phyloP scores from a whole-genome alignment of 768 basidiomycete genomes.

The Panellus pusillus region DNA sequence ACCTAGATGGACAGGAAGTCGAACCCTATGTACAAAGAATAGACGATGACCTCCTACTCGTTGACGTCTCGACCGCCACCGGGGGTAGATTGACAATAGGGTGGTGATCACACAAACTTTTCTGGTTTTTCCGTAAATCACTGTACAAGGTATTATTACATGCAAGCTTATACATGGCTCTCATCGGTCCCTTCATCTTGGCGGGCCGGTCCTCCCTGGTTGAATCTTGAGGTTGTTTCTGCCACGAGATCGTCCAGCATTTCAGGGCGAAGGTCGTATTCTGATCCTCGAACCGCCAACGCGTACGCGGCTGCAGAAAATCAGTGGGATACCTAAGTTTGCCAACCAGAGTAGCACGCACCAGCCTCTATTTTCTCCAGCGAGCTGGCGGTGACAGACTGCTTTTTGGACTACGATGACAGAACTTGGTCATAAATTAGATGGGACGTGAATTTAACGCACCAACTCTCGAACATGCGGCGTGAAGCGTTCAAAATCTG shows the following conservation, averaged over 20 bases:
- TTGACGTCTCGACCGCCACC: conserved; percentile 24
- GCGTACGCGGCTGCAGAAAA: conserved; percentile 62
- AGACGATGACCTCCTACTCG: conserved; percentile 18
- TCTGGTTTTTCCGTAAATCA: neutral
- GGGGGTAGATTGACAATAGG: conserved; percentile 28
- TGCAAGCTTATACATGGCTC: conserved; percentile 1
- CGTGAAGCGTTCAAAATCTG: conserved; percentile 79
- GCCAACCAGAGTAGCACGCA: conserved; percentile 32
- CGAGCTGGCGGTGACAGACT: conserved; percentile 81
- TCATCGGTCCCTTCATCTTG: neutral
- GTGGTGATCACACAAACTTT: conserved; percentile 27
- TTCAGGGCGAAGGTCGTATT: conserved; percentile 68
- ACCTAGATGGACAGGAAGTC: conserved; percentile 28
- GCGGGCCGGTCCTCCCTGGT: neutral
- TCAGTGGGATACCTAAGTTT: conserved; percentile 8
- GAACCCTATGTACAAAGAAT: conserved; percentile 21
- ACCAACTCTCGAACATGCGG: conserved; percentile 66
- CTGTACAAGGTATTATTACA: neutral
- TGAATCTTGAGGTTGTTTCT: conserved; percentile 41
- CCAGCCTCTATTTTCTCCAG: conserved; percentile 94
- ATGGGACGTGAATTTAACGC: too few relatives aligned
- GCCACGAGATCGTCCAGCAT: conserved; percentile 70
- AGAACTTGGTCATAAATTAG: too few relatives aligned
- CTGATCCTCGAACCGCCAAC: conserved; percentile 68
- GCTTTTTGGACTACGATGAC: conserved; percentile 63